Evolutionary conservation across 2,329 filamentous ascomycete genomes (phyloP), one percentile per base, ranked within the genome.

Genomic region (Fusarium floridanum): DNA sequence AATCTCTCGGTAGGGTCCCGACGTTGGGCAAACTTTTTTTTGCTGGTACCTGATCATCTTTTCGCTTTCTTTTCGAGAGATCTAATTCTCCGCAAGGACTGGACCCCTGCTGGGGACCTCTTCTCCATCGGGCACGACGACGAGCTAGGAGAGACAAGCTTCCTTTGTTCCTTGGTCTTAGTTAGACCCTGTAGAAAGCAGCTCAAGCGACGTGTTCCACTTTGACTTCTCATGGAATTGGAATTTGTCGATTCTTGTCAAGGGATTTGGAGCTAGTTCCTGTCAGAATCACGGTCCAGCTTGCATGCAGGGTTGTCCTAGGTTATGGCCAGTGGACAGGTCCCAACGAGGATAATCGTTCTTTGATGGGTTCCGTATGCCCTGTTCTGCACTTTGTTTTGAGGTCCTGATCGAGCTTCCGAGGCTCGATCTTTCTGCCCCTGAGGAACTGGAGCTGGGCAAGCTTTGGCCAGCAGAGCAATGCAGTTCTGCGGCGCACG

Each of bases 1-100:
- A 65, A 70, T 48, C 12, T 68, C 65, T 79, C 76, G 75, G 74
- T 61, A 69, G 64, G 63, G 68, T 57, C 68, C 72, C 72, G 69
- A 73, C 36, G 66, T 77, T 78, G 69, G 76, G 77, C 68, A 75
- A 66, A 45, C 20, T 69, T 50, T 34, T 48, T 50, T 34, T 48
- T 16, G 45, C 53, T 56, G 66, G 67, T 71, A 73, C 70, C 76
- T 70, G 67, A 70, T 67, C 63, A 63, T 39, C 62, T 50, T 57
- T 62, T 29, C 27, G 27, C 48, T 48, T 14, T 55, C 17, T 59
- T 24, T 50, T 50, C 20, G 36, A 27, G 27, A 71, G 61, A 70
- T 72, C 63, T 29, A 29, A 66, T 70, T 72, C 70, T 64, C 66
- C 70, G 63, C 61, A 50, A 34, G 32, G 32, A 34, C 1, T 12